Conservation (phyloP, 139 green algal genomes). For the Tetraselmis chui region DNA sequence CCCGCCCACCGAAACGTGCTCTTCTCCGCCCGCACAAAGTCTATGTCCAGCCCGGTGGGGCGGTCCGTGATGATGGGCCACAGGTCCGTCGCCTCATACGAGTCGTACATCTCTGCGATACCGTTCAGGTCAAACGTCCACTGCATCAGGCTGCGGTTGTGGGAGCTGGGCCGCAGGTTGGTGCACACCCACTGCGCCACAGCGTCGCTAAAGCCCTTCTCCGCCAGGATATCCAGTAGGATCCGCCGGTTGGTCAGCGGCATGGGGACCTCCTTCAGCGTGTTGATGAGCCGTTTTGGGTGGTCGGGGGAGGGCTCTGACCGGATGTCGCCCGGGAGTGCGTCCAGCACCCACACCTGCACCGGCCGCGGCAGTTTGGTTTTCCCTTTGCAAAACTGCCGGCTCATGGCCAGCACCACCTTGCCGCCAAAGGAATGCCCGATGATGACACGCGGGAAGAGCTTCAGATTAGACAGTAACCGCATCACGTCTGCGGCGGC, state of each 20-base stretch:
- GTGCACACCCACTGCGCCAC: conserved; percentile 73
- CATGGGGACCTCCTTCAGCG: conserved; percentile 52
- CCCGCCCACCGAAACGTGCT: conserved; percentile 54
- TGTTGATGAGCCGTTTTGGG: conserved; percentile 65
- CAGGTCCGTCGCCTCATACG: conserved; percentile 66
- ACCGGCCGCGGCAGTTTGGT: conserved; percentile 66
- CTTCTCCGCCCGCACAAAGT: conserved; percentile 78
- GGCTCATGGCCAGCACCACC: conserved; percentile 82
- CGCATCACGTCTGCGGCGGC: conserved; percentile 64
- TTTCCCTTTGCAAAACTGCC: conserved; percentile 60
- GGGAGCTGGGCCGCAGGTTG: conserved; percentile 59
- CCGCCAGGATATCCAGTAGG: conserved; percentile 43
- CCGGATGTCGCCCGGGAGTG: conserved; percentile 72
- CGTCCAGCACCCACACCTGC: conserved; percentile 84
- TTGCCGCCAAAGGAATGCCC: conserved; percentile 92
- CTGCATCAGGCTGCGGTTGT: conserved; percentile 20
- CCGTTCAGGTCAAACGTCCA: conserved; percentile 87
- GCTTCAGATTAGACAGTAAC: conserved; percentile 64
- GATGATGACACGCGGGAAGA: conserved; percentile 85
- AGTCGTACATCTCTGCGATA: conserved; percentile 79
- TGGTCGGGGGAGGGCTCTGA: conserved; percentile 49
- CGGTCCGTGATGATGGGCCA: conserved; percentile 69
- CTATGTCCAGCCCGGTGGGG: conserved; percentile 55
- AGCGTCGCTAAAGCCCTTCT: conserved; percentile 31
- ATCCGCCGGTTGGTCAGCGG: conserved; percentile 42